A percentile compares a stretch with the other conserved stretches of the same genome.
These are phyloP conservation scores for Sonneratia alba DNA, from an alignment of 345 rosid species.

Conservation along the genomic window DNA sequence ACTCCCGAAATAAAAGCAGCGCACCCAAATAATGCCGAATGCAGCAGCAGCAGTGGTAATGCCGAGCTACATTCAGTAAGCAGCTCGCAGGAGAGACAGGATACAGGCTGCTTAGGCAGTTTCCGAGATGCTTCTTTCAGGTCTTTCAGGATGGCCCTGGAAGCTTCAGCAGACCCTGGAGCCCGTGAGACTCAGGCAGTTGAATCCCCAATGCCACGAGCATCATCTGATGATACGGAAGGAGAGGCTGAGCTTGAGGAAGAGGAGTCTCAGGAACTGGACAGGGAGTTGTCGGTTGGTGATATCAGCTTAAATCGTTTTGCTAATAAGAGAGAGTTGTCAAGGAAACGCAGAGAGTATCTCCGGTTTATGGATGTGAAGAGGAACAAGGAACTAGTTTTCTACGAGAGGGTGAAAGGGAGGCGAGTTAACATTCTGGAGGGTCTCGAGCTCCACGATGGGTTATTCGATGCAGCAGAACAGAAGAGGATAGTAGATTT, in stretches of 20 bases:
- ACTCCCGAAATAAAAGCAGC: conserved; percentile 10
- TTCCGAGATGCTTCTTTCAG: not conserved
- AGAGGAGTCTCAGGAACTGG: conserved; percentile 33
- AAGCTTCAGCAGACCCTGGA: conserved; percentile 22
- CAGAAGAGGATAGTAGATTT: conserved; percentile 76
- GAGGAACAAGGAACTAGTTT: conserved; percentile 57
- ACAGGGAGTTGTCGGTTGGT: conserved; percentile 18
- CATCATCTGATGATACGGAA: conserved; percentile 87
- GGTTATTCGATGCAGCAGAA: conserved; percentile 76
- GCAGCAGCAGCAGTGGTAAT: conserved; percentile 16
- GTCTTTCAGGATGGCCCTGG: conserved; percentile 21
- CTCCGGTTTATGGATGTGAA: conserved; percentile 56
- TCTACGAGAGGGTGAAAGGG: conserved; percentile 62
- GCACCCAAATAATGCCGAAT: conserved; percentile 2
- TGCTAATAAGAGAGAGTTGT: conserved; percentile 46
- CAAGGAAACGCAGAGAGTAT: conserved; percentile 63
- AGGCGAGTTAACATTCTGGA: conserved; percentile 49
- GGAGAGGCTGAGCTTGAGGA: conserved; percentile 75
- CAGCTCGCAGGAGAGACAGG: conserved; percentile 44
- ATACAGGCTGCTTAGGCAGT: conserved; percentile 7
- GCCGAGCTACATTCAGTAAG: conserved; percentile 32
- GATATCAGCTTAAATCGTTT: conserved; percentile 16
- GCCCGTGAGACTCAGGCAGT: conserved; percentile 11
- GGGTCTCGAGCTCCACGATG: conserved; percentile 76
- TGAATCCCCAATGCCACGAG: conserved; percentile 29